Conservation (phyloP, 345 rosid species). For the Aegle marmelos region DNA sequence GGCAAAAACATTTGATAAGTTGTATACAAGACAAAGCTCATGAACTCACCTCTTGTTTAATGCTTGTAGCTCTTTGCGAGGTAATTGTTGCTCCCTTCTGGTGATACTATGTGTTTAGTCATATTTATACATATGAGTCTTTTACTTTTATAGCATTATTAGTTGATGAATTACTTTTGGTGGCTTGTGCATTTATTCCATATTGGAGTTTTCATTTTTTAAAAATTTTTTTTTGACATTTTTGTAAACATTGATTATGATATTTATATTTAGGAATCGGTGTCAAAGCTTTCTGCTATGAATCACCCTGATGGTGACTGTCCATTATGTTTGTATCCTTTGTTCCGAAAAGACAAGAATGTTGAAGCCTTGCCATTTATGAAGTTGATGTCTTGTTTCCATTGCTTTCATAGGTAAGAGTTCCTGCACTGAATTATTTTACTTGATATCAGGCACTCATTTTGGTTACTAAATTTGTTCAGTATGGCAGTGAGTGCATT, state of each 20-base stretch:
- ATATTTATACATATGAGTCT: no score
- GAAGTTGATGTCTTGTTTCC: conserved; percentile 99
- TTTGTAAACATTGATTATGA: conserved; percentile 9
- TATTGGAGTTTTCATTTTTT: not conserved
- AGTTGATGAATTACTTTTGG: not conserved
- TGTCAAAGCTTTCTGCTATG: conserved; percentile 74
- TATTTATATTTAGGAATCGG: conserved; percentile 62
- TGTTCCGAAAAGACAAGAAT: conserved; percentile 54
- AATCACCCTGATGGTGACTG: conserved; percentile 92
- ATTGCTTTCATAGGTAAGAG: conserved; percentile 82
- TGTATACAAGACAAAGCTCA: conserved; percentile 53
- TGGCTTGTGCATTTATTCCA: not conserved
- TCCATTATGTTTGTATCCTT: conserved; percentile 72
- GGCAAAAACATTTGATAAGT: conserved; percentile 56
- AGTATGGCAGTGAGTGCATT: conserved; percentile 70
- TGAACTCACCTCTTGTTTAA: conserved; percentile 60
- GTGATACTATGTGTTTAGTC: not conserved
- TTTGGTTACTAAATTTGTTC: conserved; percentile 12
- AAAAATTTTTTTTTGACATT: not conserved
- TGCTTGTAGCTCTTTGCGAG: conserved; percentile 91
- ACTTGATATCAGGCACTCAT: not conserved
- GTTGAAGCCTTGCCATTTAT: conserved; percentile 59
- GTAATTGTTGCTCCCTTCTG: conserved; percentile 32
- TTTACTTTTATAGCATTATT: not conserved
- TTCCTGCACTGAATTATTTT: not conserved